Evolutionary conservation across 108 stramenopile species (phyloP).

Genomic region (Nitzschia inconspicua): DNA sequence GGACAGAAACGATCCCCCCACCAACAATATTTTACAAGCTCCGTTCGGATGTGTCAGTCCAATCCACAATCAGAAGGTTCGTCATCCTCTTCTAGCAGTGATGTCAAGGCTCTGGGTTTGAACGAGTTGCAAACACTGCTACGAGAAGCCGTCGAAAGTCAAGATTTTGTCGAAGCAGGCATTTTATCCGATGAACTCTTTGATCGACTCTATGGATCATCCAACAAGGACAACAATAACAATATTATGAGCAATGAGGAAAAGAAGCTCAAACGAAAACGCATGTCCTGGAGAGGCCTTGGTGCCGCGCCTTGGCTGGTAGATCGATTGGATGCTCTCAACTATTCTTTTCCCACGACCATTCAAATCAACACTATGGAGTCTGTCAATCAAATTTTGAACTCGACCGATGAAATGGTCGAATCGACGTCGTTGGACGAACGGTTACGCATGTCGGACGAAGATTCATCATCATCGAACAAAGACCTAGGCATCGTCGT

Average conservation of each 20-base stretch:
- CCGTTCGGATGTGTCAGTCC: too few species aligned
- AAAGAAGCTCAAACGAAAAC: constrained; percentile 26
- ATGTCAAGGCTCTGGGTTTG: constrained; percentile 54
- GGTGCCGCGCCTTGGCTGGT: constrained; percentile 83
- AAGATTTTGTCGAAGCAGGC: constrained; percentile 70
- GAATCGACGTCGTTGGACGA: constrained; percentile 62
- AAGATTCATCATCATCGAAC: too few species aligned
- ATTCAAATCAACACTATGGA: constrained; percentile 88
- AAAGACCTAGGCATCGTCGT: constrained; percentile 74
- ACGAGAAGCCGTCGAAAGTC: constrained; percentile 51
- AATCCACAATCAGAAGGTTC: too few species aligned
- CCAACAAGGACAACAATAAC: neutral
- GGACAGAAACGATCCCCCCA: too few species aligned
- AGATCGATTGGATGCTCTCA: constrained; percentile 66
- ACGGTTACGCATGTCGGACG: constrained; percentile 34
- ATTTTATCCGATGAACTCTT: constrained; percentile 57
- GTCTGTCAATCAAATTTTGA: constrained; percentile 68
- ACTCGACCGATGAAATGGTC: constrained; percentile 25
- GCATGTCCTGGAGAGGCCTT: constrained; percentile 74
- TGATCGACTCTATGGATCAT: constrained; percentile 35
- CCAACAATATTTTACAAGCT: too few species aligned
- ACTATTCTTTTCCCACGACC: constrained; percentile 77
- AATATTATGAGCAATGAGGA: constrained; percentile 29
- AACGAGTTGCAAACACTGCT: constrained; percentile 84
- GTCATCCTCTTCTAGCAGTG: too few species aligned